Percentiles rank a stretch among this genome's conserved stretches.
Conservation (phyloP, 371 early-diverging fungal species). For the Fennellomyces sp. region DNA sequence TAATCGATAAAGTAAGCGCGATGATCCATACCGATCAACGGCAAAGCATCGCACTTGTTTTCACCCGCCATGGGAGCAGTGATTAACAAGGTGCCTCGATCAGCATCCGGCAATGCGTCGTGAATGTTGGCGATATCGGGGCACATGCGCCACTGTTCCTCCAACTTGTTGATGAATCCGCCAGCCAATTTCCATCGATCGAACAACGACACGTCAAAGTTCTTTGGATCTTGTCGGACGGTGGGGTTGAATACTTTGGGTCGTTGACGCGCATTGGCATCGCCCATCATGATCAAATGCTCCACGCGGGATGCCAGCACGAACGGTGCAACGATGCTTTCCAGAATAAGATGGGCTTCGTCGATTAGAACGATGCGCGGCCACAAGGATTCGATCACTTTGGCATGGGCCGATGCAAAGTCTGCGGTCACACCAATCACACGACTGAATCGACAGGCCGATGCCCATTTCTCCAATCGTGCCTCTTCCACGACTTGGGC, state of each 20-base stretch:
- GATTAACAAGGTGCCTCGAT: constrained; percentile 3
- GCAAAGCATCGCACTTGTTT: constrained; percentile 6
- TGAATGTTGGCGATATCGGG: constrained; percentile 18
- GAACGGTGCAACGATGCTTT: constrained; percentile 21
- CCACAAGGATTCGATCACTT: constrained; percentile 25
- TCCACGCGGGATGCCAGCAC: constrained; percentile 30
- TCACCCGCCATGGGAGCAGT: constrained; percentile 21
- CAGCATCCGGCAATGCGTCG: constrained; percentile 2
- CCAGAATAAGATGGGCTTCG: constrained; percentile 34
- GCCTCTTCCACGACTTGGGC: constrained; percentile 23
- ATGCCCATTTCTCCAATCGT: constrained; percentile 22
- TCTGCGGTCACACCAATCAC: constrained; percentile 45
- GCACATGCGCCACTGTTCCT: constrained; percentile 52
- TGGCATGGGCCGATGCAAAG: constrained; percentile 36
- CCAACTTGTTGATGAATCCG: constrained; percentile 22
- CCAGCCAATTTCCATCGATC: constrained; percentile 39
- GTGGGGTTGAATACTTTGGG: constrained; percentile 12
- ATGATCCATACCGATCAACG: constrained; percentile 22
- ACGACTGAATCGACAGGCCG: constrained; percentile 32
- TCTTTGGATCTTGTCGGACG: constrained; percentile 15
- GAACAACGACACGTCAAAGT: constrained; percentile 33
- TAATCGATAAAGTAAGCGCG: constrained; percentile 33
- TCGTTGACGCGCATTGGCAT: constrained; percentile 3
- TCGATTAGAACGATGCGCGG: constrained; percentile 42
- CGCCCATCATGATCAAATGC: constrained; percentile 41